Base-by-base conservation (phyloP, 805 yeast species). In the Wickerhamiella allomyrinae region DNA sequence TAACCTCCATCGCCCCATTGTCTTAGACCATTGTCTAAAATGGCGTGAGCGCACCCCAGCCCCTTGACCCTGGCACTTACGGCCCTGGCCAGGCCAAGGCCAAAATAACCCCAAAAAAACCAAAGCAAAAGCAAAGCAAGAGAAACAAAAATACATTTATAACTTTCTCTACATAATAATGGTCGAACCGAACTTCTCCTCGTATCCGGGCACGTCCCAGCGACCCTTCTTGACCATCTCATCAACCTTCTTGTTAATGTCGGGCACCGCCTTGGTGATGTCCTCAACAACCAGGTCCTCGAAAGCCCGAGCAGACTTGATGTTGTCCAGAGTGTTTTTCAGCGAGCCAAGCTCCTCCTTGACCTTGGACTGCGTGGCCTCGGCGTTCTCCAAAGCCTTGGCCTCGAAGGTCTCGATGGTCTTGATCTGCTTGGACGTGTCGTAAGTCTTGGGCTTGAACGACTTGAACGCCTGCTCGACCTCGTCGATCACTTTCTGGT, bases 151-250 rank as follows among this genome's bases (percentile, higher is more conserved):
- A 10, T 9, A 29, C 19, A 14, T 15, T 23, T 5, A 15, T 7
- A 37, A 22, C 5, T 14, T 9, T 20, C 17, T 42, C 34, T 60
- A 51, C 96, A 89, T 91, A 65, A 86, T 85, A 59, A 89, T 85
- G 69, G 89, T 76, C 65, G 82, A 84, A 67, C 97, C 97, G 66
- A 91, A 91, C 78, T 87, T 91, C 69, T 91, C 97, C 69, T 82
- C 79, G 79, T 91, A 91, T 58, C 95, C 95, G 58, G 97, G 97
- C 56, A 87, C 94, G 61, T 83, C 84, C 93, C 95, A 87, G 73
- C 82, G 82, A 68, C 95, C 95, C 74, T 87, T 79, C 75, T 79
- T 76, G 58, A 91, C 86, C 91, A 89, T 79, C 70, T 85, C 85
- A 59, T 70, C 74, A 55, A 87, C 95, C 81, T 91, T 91, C 56